Evolutionary conservation across 768 basidiomycete genomes (phyloP).

Genomic region (Podaxis sp.): DNA sequence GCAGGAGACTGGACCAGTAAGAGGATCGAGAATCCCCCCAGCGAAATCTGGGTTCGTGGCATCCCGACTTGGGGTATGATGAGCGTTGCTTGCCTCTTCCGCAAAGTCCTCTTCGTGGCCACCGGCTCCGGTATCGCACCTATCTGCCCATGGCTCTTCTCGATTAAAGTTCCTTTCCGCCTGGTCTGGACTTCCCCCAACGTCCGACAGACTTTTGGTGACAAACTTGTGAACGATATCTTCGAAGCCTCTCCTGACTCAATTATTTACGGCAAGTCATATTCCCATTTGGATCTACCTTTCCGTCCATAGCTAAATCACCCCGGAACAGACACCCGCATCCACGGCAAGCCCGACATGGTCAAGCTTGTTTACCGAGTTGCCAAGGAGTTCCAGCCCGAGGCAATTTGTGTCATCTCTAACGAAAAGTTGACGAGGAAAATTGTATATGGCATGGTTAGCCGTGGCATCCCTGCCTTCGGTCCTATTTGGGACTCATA

Average conservation of each 20-base stretch:
- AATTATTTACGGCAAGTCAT: slow-evolving; percentile 27
- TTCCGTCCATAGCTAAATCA: not conserved
- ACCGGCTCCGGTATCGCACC: slow-evolving; percentile 57
- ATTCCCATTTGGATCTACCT: not conserved
- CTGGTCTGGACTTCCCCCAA: slow-evolving; percentile 42
- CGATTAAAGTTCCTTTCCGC: slow-evolving; percentile 32
- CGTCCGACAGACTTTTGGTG: slow-evolving; percentile 39
- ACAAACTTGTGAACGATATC: slow-evolving; percentile 36
- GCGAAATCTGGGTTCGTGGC: slow-evolving; percentile 53
- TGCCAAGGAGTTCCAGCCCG: slow-evolving; percentile 35
- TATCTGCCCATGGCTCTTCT: slow-evolving; percentile 34
- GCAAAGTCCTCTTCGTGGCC: slow-evolving; percentile 49
- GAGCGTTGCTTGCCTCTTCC: slow-evolving; percentile 48
- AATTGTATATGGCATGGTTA: slow-evolving; percentile 40
- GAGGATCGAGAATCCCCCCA: slow-evolving; percentile 47
- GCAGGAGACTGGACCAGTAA: slow-evolving; percentile 59
- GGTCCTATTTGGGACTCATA: slow-evolving; percentile 42
- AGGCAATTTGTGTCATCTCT: slow-evolving; percentile 41
- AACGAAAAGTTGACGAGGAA: slow-evolving; percentile 37
- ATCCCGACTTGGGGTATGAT: slow-evolving; percentile 50
- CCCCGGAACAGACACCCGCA: slow-evolving; percentile 30
- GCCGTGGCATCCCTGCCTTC: slow-evolving; percentile 39
- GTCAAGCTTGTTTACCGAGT: slow-evolving; percentile 36
- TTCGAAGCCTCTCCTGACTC: slow-evolving; percentile 38
- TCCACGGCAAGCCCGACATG: slow-evolving; percentile 38